phyloP scores from a whole-genome alignment of 768 basidiomycete species.

The Russula sp. region DNA sequence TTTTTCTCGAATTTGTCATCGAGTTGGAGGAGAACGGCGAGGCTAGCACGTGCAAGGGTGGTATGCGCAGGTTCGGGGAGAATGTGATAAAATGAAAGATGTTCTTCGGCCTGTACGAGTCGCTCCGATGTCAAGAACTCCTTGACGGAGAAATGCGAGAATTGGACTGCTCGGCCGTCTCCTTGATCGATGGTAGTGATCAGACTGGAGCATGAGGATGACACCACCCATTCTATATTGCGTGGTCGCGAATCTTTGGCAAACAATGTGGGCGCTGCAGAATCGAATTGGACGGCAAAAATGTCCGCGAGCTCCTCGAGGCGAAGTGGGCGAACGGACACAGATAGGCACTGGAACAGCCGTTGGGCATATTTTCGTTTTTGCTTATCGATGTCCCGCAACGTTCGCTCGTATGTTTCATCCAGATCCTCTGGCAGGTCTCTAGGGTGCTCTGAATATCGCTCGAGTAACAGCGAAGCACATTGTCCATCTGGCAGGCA shows the following conservation, averaged over 20 bases:
- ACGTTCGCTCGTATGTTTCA: background rate
- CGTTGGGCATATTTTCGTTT: background rate
- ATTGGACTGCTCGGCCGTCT: background rate
- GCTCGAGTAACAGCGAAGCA: background rate
- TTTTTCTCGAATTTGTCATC: background rate
- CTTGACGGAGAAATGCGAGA: background rate
- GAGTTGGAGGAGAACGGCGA: background rate
- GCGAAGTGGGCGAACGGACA: background rate
- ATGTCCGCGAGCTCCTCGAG: conserved; percentile 3
- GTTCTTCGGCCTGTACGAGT: background rate
- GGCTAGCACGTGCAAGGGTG: background rate
- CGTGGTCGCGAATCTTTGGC: background rate
- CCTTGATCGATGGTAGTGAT: background rate
- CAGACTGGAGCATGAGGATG: background rate
- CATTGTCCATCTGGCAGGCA: background rate
- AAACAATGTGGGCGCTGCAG: background rate
- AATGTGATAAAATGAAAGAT: background rate
- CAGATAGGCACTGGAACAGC: background rate
- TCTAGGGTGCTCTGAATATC: background rate
- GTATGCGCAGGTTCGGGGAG: background rate
- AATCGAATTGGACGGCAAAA: background rate
- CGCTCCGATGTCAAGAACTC: conserved; percentile 5
- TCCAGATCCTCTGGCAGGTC: background rate
- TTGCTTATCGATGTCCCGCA: background rate
- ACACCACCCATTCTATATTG: background rate